These are phyloP conservation scores for Corymbia calophylla DNA, from an alignment of 441 rosid species.

Conservation along the genomic window DNA sequence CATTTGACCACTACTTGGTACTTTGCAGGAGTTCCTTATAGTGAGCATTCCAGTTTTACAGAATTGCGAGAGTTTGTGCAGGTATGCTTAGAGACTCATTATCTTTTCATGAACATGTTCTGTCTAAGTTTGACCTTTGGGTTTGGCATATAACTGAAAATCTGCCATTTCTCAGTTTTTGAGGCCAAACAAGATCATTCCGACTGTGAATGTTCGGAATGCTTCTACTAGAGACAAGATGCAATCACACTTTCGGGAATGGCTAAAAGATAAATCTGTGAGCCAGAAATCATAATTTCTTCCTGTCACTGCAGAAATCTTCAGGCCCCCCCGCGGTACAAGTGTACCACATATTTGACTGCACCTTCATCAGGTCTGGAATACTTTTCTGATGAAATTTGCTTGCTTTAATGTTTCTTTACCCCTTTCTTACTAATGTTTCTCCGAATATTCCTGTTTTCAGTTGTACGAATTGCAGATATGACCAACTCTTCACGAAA, in stretches of 20 bases:
- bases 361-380: not conserved
- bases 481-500: not conserved
- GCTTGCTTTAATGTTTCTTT: not conserved
- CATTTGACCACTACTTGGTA: not conserved
- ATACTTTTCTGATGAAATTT: not conserved
- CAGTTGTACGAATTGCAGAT: not conserved
- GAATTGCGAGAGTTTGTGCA: slow-evolving; percentile 70
- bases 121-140: not conserved
- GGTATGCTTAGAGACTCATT: slow-evolving; percentile 20
- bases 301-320: not conserved
- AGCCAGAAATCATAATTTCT: not conserved
- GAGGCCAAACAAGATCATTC: slow-evolving; percentile 70
- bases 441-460: not conserved
- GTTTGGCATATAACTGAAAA: not conserved
- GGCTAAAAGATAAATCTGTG: slow-evolving; percentile 33
- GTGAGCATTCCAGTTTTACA: slow-evolving; percentile 87
- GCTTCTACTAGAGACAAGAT: slow-evolving; percentile 60
- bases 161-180: slow-evolving; percentile 37
- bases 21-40: slow-evolving; percentile 70
- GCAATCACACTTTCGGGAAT: slow-evolving; percentile 62
- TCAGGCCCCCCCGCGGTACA: not conserved
- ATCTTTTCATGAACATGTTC: not conserved
- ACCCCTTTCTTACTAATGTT: not conserved
- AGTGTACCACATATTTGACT: not conserved
- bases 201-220: slow-evolving; percentile 59